A percentile compares a stretch with the other conserved stretches of the same genome.
Evolutionary conservation across 78 protist genomes (phyloP).

Genomic region (Monosiga brevicollis): DNA sequence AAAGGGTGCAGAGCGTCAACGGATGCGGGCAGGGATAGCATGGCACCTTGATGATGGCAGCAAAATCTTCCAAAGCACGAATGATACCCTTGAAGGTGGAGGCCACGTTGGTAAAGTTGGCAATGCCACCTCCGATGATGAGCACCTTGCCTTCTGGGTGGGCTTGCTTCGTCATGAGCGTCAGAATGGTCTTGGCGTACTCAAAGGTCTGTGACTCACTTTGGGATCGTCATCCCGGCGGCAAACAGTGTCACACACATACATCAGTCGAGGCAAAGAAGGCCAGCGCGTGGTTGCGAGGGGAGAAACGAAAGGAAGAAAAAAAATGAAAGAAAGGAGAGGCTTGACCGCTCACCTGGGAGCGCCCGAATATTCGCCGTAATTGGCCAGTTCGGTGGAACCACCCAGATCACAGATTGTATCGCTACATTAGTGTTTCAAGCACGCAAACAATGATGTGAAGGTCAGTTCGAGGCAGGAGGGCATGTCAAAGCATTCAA

Average conservation of each 20-base stretch:
- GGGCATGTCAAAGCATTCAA: too few relatives aligned
- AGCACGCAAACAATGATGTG: background rate
- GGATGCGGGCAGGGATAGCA: too few relatives aligned
- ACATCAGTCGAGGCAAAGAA: too few relatives aligned
- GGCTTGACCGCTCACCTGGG: conserved; percentile 43
- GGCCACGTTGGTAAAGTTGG: conserved; percentile 89
- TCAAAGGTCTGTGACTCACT: conserved; percentile 30
- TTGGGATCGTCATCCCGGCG: too few relatives aligned
- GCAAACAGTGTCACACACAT: too few relatives aligned
- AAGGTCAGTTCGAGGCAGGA: background rate
- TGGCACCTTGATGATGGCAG: conserved; percentile 24
- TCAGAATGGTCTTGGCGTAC: conserved; percentile 52
- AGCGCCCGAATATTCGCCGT: conserved; percentile 86
- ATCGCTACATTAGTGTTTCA: conserved; percentile 33
- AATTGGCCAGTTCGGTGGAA: conserved; percentile 71
- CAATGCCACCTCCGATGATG: conserved; percentile 90
- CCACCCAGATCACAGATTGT: conserved; percentile 69
- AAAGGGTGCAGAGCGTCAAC: too few relatives aligned
- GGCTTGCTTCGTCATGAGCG: conserved; percentile 20
- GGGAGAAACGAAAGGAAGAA: background rate
- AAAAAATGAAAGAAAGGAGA: conserved; percentile 1
- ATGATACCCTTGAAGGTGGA: conserved; percentile 80
- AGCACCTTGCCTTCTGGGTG: conserved; percentile 41
- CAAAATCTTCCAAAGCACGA: conserved; percentile 55
- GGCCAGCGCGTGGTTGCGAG: too few relatives aligned